These are phyloP conservation scores for Solanum virginianum DNA, from an alignment of 257 asterid species.

Conservation along the genomic window DNA sequence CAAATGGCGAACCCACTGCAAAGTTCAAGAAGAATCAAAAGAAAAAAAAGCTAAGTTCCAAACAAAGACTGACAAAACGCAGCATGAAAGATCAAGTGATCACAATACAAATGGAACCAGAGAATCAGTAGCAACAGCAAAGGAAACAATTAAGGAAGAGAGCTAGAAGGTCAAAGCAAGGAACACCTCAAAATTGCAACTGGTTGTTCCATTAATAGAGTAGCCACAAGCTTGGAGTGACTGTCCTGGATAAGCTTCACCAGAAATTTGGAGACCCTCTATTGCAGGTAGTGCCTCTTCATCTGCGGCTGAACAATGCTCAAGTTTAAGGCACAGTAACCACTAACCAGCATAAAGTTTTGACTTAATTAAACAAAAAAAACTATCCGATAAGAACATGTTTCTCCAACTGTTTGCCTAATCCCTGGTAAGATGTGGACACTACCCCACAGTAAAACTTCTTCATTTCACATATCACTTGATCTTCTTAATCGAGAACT, in stretches of 20 bases:
- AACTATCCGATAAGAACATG: not conserved
- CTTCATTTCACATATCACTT: not conserved
- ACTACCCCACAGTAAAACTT: not conserved
- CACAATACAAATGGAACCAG: not conserved
- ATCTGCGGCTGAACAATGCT: slow-evolving; percentile 18
- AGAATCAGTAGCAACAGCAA: not conserved
- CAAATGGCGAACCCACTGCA: slow-evolving; percentile 95
- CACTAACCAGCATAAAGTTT: not conserved
- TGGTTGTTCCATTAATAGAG: slow-evolving; percentile 93
- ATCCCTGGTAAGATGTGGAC: not conserved
- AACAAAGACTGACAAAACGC: not conserved
- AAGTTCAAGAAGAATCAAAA: slow-evolving; percentile 13
- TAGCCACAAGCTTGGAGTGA: slow-evolving; percentile 89
- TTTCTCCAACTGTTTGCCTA: not conserved
- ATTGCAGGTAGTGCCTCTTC: slow-evolving; percentile 90
- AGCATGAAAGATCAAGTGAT: slow-evolving; percentile 7
- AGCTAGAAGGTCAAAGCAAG: not conserved
- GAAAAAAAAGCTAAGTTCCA: not conserved
- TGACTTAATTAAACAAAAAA: not conserved
- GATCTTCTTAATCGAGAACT: not conserved
- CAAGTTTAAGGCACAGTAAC: not conserved
- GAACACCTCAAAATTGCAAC: slow-evolving; percentile 94
- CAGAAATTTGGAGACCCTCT: slow-evolving; percentile 91
- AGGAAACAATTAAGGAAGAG: not conserved
- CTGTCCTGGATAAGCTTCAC: slow-evolving; percentile 89